Percentiles rank a stretch among this genome's conserved stretches.
Conservation (phyloP, 345 rosid species). For the Cardamine occulta region DNA sequence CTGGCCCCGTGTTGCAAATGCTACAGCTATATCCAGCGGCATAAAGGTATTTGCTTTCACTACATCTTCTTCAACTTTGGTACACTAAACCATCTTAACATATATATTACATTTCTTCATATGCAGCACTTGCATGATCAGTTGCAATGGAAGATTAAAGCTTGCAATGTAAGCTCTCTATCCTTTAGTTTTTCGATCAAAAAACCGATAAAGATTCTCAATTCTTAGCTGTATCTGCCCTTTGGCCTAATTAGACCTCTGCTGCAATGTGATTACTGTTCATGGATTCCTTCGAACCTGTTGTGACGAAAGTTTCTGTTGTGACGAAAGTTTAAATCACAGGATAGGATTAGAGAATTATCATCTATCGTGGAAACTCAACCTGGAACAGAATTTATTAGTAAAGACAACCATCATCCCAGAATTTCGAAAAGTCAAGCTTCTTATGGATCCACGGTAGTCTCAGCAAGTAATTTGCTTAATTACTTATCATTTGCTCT, state of each 20-base stretch:
- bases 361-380: slow-evolving; percentile 48
- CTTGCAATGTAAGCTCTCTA: slow-evolving; percentile 71
- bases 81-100: background rate
- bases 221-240: slow-evolving; percentile 17
- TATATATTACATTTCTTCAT: slow-evolving; percentile 14
- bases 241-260: slow-evolving; percentile 11
- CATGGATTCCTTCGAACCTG: too few relatives aligned
- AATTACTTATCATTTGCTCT: slow-evolving; percentile 36
- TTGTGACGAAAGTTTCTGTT: background rate
- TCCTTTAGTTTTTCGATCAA: background rate
- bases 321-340: slow-evolving; percentile 38
- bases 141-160: slow-evolving; percentile 79
- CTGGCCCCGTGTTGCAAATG: slow-evolving; percentile 74
- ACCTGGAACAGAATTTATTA: slow-evolving; percentile 44
- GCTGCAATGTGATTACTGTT: background rate
- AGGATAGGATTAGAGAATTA: slow-evolving; percentile 76
- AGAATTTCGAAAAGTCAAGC: slow-evolving; percentile 41
- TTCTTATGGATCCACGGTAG: slow-evolving; percentile 49
- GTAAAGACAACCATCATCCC: slow-evolving; percentile 46
- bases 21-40: slow-evolving; percentile 63
- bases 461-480: slow-evolving; percentile 51
- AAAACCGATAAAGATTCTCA: too few relatives aligned
- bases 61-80: slow-evolving; percentile 12
- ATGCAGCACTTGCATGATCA: slow-evolving; percentile 81
- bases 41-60: slow-evolving; percentile 64